Conservation (phyloP, 441 rosid species). For the Populus hybrid region DNA sequence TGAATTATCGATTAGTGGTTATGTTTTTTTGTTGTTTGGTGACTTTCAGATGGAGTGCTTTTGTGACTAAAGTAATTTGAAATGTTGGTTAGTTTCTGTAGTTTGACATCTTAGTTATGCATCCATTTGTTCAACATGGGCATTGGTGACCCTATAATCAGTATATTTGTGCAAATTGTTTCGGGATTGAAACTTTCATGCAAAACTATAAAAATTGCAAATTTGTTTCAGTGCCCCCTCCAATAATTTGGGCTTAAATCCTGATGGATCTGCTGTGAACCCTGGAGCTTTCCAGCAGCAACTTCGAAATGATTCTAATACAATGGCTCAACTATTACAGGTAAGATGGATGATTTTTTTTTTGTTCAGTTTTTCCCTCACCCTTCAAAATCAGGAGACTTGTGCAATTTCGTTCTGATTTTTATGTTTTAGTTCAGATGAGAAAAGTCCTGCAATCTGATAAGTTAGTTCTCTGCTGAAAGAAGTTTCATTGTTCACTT, state of each 20-base stretch:
- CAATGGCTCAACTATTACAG: constrained; percentile 81
- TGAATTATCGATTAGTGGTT: not conserved
- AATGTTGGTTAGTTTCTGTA: not conserved
- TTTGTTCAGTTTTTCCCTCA: not conserved
- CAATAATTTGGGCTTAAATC: constrained; percentile 57
- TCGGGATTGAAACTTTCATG: not conserved
- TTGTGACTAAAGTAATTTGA: not conserved
- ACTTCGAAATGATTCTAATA: constrained; percentile 63
- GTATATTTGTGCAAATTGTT: not conserved
- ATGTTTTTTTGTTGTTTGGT: not conserved
- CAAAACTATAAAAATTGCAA: not conserved
- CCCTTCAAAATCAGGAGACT: not conserved
- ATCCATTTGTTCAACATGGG: not conserved
- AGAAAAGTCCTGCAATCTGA: not conserved
- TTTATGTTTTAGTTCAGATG: not conserved
- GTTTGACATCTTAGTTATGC: not conserved
- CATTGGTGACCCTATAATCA: not conserved
- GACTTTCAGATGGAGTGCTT: not conserved
- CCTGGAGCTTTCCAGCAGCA: constrained; percentile 89
- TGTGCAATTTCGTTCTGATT: not conserved
- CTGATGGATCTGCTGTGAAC: constrained; percentile 86
- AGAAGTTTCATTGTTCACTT: not conserved
- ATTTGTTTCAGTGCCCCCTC: constrained; percentile 52
- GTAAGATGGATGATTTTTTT: constrained; percentile 25
- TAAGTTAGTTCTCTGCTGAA: not conserved